Evolutionary conservation across 139 green algal species (phyloP), one percentile per base, ranked within the genome.

Genomic region (Chlamydomonas applanata): DNA sequence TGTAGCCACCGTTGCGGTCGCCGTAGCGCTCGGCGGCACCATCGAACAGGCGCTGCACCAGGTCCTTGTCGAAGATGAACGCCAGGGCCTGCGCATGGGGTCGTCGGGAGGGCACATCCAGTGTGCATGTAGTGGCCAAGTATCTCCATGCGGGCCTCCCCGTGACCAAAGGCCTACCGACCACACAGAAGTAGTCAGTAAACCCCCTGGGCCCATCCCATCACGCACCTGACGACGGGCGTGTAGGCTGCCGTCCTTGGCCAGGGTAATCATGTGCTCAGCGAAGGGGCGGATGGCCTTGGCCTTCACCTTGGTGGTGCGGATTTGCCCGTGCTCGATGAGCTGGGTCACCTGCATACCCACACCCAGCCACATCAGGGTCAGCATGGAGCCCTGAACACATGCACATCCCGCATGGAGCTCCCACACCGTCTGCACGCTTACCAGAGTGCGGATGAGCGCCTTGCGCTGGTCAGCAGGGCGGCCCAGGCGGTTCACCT

Each of bases 211-310:
- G 40, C 40, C 40, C 40, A 36, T 53, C 33, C 32, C 36, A 24
- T 22, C 32, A 14, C 77, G 2, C 60, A 90, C 88, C 86, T 96
- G 91, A 3, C 92, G 84, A 32, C 89, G 82, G 2, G 92, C 84
- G 76, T 97, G 95, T 52, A 98, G 83, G 33, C 77, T 87, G 44
- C 92, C 94, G 30, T 92, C 82, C 91, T 98, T 98, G 44, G 95
- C 95, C 63, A 99, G 86, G n/a, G 86, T 92, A 68, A 99, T 99
- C 88, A 99, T 98, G 74, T 98, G 93, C 82, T 99, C 96, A 30
- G 98, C 96, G 64, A 92, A 92, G 73, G 94, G 94, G 33, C 93
- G 85, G 57, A 98, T 94, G 14, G 95, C 96, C 85, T 97, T 98
- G 61, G 96, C 96, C 69, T 89, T 87, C 9, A 91, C 75, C 92